Conservation (phyloP, 1,139 yeast species). For the Saccharomyces hybrid region DNA sequence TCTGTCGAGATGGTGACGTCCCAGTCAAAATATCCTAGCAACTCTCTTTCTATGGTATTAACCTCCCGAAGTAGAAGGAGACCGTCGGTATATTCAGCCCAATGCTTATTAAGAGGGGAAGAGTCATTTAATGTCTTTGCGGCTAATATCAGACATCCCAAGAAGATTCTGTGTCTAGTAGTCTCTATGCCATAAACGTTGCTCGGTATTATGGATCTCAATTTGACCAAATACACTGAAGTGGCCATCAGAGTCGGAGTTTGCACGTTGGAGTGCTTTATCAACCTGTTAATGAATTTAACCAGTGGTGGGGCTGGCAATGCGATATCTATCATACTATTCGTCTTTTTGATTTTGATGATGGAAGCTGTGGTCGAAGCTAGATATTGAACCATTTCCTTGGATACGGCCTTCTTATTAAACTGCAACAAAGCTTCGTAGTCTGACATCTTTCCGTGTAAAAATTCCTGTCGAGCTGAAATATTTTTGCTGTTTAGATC, state of each 20-base stretch:
- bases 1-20: constrained; percentile 58
- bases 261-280: constrained; percentile 81
- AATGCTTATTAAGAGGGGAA: constrained; percentile 88
- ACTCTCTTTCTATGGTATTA: constrained; percentile 84
- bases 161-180: constrained; percentile 84
- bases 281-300: constrained; percentile 61
- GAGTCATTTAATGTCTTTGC: constrained; percentile 91
- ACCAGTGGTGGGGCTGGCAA: constrained; percentile 35
- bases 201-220: constrained; percentile 71
- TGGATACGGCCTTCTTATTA: constrained; percentile 65
- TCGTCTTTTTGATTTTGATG: constrained; percentile 45
- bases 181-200: constrained; percentile 91
- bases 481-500: no score
- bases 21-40: constrained; percentile 79
- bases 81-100: constrained; percentile 89
- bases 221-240: constrained; percentile 67
- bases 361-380: constrained; percentile 76
- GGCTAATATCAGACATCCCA: constrained; percentile 79
- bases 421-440: constrained; percentile 63
- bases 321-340: constrained; percentile 7
- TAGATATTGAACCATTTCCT: constrained; percentile 73
- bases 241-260: constrained; percentile 93
- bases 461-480: background rate
- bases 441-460: constrained; percentile 36
- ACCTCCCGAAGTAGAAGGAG: constrained; percentile 68